Evolutionary conservation across 176 grass and related monocot genomes (phyloP).

Genomic region (Calamus simplicifolius): DNA sequence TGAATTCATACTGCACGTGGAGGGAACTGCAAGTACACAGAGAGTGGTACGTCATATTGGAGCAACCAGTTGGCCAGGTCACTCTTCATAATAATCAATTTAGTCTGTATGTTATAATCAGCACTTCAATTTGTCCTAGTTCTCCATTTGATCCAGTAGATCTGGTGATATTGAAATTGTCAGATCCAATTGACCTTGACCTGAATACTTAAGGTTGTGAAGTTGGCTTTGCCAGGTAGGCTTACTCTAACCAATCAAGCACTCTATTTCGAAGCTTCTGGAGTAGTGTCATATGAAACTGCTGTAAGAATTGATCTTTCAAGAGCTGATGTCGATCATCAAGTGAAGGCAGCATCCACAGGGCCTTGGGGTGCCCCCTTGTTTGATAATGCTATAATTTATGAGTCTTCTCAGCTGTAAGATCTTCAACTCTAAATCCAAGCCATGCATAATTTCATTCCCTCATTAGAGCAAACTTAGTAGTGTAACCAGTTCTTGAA

Average conservation of each 20-base stretch:
- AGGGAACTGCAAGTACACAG: conserved; percentile 59
- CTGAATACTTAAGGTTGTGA: too few relatives aligned
- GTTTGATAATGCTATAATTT: conserved; percentile 82
- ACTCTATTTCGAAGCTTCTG: conserved; percentile 74
- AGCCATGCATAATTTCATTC: too few relatives aligned
- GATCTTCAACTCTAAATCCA: conserved; percentile 9
- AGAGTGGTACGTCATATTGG: conserved; percentile 76
- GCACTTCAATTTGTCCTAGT: too few relatives aligned
- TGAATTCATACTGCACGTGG: conserved; percentile 78
- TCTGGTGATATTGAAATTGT: too few relatives aligned
- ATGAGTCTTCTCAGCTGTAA: conserved; percentile 54
- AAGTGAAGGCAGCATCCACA: conserved; percentile 66
- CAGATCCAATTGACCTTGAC: too few relatives aligned
- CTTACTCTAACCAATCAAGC: conserved; percentile 76
- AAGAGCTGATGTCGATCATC: conserved; percentile 38
- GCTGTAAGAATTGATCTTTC: conserved; percentile 69
- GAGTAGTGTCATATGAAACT: conserved; percentile 54
- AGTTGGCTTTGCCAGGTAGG: conserved; percentile 38
- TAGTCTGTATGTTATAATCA: too few relatives aligned
- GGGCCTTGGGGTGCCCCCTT: conserved; percentile 85
- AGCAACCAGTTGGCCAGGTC: conserved; percentile 71
- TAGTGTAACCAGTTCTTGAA: too few relatives aligned
- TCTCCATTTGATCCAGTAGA: too few relatives aligned
- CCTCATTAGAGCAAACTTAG: too few relatives aligned
- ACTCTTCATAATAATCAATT: background rate